phyloP scores from a whole-genome alignment of 139 green algal species.

The Ulvella scutata region DNA sequence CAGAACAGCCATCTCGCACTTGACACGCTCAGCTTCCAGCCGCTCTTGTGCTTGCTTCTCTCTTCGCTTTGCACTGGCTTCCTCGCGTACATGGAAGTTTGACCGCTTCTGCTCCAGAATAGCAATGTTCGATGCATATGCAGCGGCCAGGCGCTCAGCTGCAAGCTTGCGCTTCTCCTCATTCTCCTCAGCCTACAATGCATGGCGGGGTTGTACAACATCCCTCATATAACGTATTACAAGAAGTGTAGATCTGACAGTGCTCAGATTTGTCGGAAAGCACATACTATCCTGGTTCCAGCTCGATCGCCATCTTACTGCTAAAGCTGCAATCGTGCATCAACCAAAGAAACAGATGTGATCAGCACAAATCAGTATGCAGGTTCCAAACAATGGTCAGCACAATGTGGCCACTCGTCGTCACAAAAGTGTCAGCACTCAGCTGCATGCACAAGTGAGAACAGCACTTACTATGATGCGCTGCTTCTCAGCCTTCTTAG shows the following conservation, averaged over 20 bases:
- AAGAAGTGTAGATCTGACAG: too few species aligned
- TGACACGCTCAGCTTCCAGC: not conserved
- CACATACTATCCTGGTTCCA: too few species aligned
- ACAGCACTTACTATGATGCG: not conserved
- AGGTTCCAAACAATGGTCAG: too few species aligned
- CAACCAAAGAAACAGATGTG: too few species aligned
- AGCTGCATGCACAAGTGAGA: not conserved
- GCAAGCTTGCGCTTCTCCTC: not conserved
- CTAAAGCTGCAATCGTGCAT: too few species aligned
- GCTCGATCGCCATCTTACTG: too few species aligned
- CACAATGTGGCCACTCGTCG: too few species aligned
- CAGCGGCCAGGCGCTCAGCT: not conserved
- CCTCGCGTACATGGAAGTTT: not conserved
- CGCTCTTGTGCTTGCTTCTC: not conserved
- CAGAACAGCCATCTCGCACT: not conserved
- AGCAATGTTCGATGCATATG: not conserved
- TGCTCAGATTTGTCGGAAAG: too few species aligned
- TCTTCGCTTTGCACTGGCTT: not conserved
- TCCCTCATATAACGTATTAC: too few species aligned
- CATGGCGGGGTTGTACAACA: too few species aligned
- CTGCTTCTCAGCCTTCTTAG: not conserved
- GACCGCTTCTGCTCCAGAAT: not conserved
- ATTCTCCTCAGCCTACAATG: not conserved
- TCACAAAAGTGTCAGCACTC: too few species aligned
- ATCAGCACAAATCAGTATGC: too few species aligned